Evolutionary conservation across 768 basidiomycete genomes (phyloP), one percentile per base, ranked within the genome.

Genomic region (Podaxis sp.): DNA sequence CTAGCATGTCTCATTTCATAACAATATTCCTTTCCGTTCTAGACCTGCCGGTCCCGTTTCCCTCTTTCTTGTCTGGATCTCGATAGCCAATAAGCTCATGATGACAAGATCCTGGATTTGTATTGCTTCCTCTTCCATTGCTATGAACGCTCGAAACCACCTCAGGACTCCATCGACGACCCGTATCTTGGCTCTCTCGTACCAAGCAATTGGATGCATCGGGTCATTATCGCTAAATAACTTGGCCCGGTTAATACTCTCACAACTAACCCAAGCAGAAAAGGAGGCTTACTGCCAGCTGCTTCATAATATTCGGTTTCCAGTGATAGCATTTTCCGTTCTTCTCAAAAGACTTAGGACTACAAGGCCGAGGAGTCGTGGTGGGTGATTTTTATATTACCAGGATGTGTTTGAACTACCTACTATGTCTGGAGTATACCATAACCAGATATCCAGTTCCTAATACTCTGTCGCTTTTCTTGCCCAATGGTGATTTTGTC

Each of bases 361-460:
- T 61, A 33, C 11, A 12, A 55, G 40, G 17, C 40, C 13, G 17
- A 41, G n/a, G 33, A 55, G 3, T 17, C 8, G 9, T 17, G 53
- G 37, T 55, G 9, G 36, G 53, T 55, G 15, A 53, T 40, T 24
- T 59, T 8, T 4, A 4, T 15, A 4, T 15, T 17, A 11, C 6
- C 19, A 25, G 15, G 6, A 27, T 15, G 7, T 38, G 11, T 22
- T 4, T 24, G 24, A 9, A 3, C n/a, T 17, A 58, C 59, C 55
- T 19, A 61, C 59, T 46, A 61, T 9, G 52, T 54, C n/a, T 24
- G 25, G 11, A 61, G 25, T 8, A 43, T 7, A 19, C 59, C 52
- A 33, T 55, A 61, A 5, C 59, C 59, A 17, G 59, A 54, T 29
- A 54, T 46, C 59, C 59, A 61, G 19, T 54, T 25, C 4, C n/a